Percentiles rank a stretch among this genome's conserved stretches.
These are phyloP conservation scores for Trichocladium antarcticum DNA, from an alignment of 495 filamentous ascomycete species.

Conservation along the genomic window DNA sequence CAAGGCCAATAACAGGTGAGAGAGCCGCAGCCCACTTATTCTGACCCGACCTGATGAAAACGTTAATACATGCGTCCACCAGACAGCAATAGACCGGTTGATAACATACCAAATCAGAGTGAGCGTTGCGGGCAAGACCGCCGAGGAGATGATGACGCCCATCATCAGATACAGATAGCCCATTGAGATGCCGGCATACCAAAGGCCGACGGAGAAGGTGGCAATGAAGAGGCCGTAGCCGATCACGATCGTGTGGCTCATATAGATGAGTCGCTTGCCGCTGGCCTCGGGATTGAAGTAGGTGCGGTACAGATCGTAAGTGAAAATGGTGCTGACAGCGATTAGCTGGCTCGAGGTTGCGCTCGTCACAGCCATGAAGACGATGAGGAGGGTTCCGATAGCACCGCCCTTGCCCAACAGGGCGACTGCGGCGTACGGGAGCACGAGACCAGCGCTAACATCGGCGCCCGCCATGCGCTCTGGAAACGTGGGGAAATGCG, in stretches of 20 bases:
- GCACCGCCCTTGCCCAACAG: constrained; percentile 82
- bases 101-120: constrained; percentile 52
- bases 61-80: neutral
- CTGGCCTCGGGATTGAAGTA: constrained; percentile 52
- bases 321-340: constrained; percentile 84
- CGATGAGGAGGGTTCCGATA: constrained; percentile 67
- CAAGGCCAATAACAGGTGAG: constrained; percentile 67
- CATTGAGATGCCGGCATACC: constrained; percentile 49
- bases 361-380: constrained; percentile 94
- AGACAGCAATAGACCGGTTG: neutral
- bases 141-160: constrained; percentile 82
- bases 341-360: constrained; percentile 85
- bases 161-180: constrained; percentile 71
- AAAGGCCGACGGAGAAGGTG: constrained; percentile 69
- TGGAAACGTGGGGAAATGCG: constrained; percentile 62
- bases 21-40: constrained; percentile 68
- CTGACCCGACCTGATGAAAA: constrained; percentile 48
- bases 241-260: constrained; percentile 67
- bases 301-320: constrained; percentile 81
- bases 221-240: constrained; percentile 76
- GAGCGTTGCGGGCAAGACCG: constrained; percentile 73
- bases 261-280: constrained; percentile 73
- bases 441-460: constrained; percentile 75
- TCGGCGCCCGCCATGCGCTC: constrained; percentile 61
- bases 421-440: constrained; percentile 84